Evolutionary conservation across 2,329 filamentous ascomycete species (phyloP), one percentile per base, ranked within the genome.

Genomic region (Fusarium nelsonii): DNA sequence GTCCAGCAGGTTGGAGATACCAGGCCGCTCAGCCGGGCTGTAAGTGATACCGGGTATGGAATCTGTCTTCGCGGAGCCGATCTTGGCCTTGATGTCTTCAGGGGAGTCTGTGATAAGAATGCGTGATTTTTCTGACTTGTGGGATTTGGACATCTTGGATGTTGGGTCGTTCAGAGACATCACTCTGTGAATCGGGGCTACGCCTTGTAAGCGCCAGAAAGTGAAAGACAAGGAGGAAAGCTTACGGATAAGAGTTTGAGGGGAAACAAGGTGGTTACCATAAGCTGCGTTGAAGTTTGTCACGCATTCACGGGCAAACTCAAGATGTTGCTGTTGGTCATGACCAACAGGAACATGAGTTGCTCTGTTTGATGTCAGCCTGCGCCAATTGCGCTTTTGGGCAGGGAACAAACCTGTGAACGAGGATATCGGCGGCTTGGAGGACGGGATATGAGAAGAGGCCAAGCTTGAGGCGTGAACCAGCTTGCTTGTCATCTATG

Each of bases 321-420:
- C 96, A 23, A 99, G 87, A 80, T 99, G 96, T 74, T 99, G 96
- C 58, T 84, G 85, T 80, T 99, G 96, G 78, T 99, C 96, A 71
- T 97, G 92, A n/a, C 96, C 96, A 3, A 99, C 95, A 12, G 96
- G 96, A 26, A 99, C 95, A 80, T 97, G 93, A 1, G 95, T 97
- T 65, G 95, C 92, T 71, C 91, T 91, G 9, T 1, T 6, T 2
- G 50, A 14, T 63, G 56, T 68, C 20, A 63, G 41, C 39, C n/a
- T 30, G 3, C 3, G 16, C 20, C 37, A 32, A 26, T 58, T 14
- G 15, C 7, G 33, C 18, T 6, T 18, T 16, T 28, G 9, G 33
- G 10, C 20, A 30, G 15, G 26, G 6, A 16, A 30, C 48, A 51
- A 14, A 91, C 88, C 90, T 84, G 77, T 97, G 94, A 9, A 98